Conservation (phyloP, 306 rosid species). For the Gastrolobium villosum region DNA sequence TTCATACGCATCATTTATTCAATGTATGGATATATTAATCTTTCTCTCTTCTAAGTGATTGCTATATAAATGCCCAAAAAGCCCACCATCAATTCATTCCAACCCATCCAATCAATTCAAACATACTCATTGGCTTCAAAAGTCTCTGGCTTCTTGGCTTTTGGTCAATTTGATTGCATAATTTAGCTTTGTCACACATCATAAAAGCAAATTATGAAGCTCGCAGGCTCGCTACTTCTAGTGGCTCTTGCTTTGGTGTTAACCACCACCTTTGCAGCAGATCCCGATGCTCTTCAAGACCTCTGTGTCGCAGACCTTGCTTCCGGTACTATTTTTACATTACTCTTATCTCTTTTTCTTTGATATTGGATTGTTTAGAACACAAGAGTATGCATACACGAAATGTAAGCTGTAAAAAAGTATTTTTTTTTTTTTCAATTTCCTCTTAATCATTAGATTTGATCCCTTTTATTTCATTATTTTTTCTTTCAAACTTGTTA, state of each 20-base stretch:
- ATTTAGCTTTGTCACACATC: neutral
- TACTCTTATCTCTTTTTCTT: neutral
- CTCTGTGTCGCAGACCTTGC: constrained; percentile 83
- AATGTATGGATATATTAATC: neutral
- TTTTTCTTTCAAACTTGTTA: constrained; percentile 30
- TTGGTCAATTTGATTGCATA: neutral
- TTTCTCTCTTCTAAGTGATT: constrained; percentile 10
- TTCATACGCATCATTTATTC: constrained; percentile 34
- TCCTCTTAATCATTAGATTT: constrained; percentile 35
- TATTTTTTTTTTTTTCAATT: neutral
- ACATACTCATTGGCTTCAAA: constrained; percentile 4
- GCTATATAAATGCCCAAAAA: constrained; percentile 32
- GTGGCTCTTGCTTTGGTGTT: constrained; percentile 55
- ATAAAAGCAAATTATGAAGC: constrained; percentile 48
- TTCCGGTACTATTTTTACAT: constrained; percentile 58
- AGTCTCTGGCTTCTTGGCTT: constrained; percentile 27
- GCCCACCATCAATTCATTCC: neutral
- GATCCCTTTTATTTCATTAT: neutral
- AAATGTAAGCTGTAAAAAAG: neutral
- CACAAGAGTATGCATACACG: neutral
- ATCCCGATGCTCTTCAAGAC: constrained; percentile 91
- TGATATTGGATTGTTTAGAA: constrained; percentile 7
- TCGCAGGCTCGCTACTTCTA: constrained; percentile 38
- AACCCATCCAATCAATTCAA: neutral
- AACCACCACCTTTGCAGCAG: constrained; percentile 59